Percentiles rank a stretch among this genome's conserved stretches.
Conservation (phyloP, 176 grass and related monocot species). For the Chrysopogon serrulatus region DNA sequence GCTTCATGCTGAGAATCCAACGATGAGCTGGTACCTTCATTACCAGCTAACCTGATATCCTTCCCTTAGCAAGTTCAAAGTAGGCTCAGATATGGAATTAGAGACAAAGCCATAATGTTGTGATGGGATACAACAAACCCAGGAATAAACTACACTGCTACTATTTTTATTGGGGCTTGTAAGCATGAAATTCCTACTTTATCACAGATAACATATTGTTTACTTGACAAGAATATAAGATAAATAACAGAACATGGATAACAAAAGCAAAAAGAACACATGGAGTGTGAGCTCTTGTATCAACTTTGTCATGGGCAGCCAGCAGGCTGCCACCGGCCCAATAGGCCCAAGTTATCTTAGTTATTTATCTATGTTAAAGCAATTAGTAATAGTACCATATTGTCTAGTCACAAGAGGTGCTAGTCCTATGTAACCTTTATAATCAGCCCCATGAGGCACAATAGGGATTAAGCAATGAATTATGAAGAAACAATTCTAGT, state of each 20-base stretch:
- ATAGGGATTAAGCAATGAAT: no score
- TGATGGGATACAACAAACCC: not conserved
- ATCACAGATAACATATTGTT: slow-evolving; percentile 12
- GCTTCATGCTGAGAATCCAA: slow-evolving; percentile 19
- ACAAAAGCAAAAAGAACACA: not conserved
- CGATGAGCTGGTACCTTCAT: slow-evolving; percentile 30
- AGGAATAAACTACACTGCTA: not conserved
- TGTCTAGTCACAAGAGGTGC: no score
- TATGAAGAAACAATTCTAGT: no score
- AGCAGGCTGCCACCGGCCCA: no score
- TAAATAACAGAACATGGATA: slow-evolving; percentile 6
- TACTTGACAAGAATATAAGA: not conserved
- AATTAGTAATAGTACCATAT: no score
- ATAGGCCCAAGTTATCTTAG: no score
- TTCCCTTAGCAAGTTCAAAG: slow-evolving; percentile 33
- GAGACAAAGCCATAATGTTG: not conserved
- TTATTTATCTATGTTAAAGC: no score
- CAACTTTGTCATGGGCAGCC: no score
- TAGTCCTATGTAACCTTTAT: no score
- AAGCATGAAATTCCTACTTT: slow-evolving; percentile 19
- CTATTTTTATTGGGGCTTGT: not conserved
- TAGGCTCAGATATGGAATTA: slow-evolving; percentile 15
- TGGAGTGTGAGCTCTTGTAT: not conserved
- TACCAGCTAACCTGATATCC: slow-evolving; percentile 27
- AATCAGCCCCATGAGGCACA: no score